phyloP scores from a whole-genome alignment of 1,284 basidiomycete species.

The Coniferiporia weirii region DNA sequence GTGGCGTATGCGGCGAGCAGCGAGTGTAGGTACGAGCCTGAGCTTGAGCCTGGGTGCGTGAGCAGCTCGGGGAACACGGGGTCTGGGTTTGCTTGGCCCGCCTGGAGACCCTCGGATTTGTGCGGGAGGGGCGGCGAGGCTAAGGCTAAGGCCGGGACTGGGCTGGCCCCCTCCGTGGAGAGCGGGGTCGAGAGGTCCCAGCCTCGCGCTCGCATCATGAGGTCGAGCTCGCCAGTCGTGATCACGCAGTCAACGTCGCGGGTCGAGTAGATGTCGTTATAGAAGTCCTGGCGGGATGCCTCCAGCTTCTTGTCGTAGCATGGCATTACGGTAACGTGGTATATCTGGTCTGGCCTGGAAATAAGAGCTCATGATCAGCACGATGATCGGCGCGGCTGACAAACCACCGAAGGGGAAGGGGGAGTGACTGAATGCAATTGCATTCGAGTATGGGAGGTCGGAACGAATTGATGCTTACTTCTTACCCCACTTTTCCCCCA shows the following conservation, averaged over 20 bases:
- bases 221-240: slow-evolving; percentile 92
- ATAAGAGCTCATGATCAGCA: not conserved
- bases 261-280: slow-evolving; percentile 71
- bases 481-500: slow-evolving; percentile 59
- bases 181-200: slow-evolving; percentile 70
- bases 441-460: not conserved
- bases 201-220: slow-evolving; percentile 77
- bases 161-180: slow-evolving; percentile 23
- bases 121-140: slow-evolving; percentile 11
- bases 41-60: slow-evolving; percentile 78
- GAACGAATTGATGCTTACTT: slow-evolving; percentile 43
- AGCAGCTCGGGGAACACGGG: slow-evolving; percentile 64
- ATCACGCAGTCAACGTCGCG: slow-evolving; percentile 97
- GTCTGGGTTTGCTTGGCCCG: slow-evolving; percentile 17
- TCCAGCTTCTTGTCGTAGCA: slow-evolving; percentile 99
- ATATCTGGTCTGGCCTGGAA: slow-evolving; percentile 73
- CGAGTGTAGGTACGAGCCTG: slow-evolving; percentile 90
- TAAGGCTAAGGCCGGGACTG: slow-evolving; percentile 7
- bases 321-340: slow-evolving; percentile 97
- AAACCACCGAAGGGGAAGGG: no score
- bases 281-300: slow-evolving; percentile 89
- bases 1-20: slow-evolving; percentile 52
- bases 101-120: not conserved
- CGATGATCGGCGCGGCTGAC: not conserved
- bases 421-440: no score